These are phyloP conservation scores for Teratosphaeria gauchensis DNA, from an alignment of 2,329 filamentous ascomycete species.

Conservation along the genomic window DNA sequence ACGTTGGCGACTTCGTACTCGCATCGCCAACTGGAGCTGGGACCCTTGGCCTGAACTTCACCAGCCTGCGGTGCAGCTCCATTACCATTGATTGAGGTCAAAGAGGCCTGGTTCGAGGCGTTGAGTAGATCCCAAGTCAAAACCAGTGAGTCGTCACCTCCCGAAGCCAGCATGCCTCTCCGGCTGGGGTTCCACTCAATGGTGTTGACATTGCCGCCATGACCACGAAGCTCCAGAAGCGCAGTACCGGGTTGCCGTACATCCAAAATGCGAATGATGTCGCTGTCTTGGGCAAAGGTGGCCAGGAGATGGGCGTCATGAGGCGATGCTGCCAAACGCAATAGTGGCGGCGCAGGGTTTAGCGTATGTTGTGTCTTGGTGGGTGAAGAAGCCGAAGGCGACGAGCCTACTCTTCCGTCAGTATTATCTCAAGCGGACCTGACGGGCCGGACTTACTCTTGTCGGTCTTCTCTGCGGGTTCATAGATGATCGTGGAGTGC, in stretches of 20 bases:
- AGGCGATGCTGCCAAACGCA: constrained; percentile 79
- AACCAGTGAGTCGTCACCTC: constrained; percentile 84
- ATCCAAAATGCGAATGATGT: constrained; percentile 85
- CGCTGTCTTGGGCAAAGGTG: constrained; percentile 93
- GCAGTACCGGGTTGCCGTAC: constrained; percentile 94
- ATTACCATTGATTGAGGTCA: constrained; percentile 20
- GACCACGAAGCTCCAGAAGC: constrained; percentile 82
- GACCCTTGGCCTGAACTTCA: constrained; percentile 48
- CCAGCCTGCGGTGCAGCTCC: constrained; percentile 11
- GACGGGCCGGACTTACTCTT: constrained; percentile 28
- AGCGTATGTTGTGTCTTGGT: constrained; percentile 66
- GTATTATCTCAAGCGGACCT: background rate
- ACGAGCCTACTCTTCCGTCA: constrained; percentile 20
- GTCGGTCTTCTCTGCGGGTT: constrained; percentile 76
- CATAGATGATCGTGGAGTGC: constrained; percentile 98
- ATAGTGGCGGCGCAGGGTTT: constrained; percentile 52
- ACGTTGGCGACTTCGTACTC: constrained; percentile 81
- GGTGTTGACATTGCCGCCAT: constrained; percentile 76
- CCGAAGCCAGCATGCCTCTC: constrained; percentile 80
- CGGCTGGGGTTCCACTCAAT: constrained; percentile 91
- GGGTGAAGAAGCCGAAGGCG: constrained; percentile 54
- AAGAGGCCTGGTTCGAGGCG: constrained; percentile 34
- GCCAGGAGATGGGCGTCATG: constrained; percentile 92
- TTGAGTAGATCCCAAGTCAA: constrained; percentile 90
- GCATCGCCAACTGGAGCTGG: constrained; percentile 71